Evolutionary conservation across 768 basidiomycete species (phyloP), one percentile per base, ranked within the genome.

Genomic region (Psilocybe cubensis): DNA sequence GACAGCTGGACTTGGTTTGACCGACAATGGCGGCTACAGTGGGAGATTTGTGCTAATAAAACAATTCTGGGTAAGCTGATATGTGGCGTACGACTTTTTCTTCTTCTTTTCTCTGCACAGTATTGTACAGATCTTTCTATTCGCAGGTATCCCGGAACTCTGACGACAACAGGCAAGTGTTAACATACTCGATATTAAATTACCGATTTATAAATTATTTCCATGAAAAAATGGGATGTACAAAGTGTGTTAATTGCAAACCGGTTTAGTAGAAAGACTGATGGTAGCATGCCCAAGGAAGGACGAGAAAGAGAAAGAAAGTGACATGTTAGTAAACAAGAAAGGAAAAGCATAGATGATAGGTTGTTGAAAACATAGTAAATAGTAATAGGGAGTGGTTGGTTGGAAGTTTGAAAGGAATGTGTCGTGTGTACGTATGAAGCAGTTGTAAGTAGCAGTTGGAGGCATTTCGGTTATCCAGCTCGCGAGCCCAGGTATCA

Each of bases 301-400:
- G 9, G 29, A 42, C 27, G 20, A 50, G 20, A 48, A 48, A 31
- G n/a, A 57, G 45, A 49, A 57, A 41, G 18, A 53, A 45, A 23
- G 41, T 43, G 52, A 18, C 43, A 45, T n/a, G 42, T 38, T 43
- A 46, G 38, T 28, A 33, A 55, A 55, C 18, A 23, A 52, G 20
- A 27, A 59, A 42, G 48, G 46, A 50, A 29, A 38, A 60, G 59
- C 59, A 63, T 60, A 59, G 56, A 57, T 60, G 56, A 58, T 58
- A 54, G 56, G 51, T 42, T 57, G 25, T 29, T 31, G 55, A 43
- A 29, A 51, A 44, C 25, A 25, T 20, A n/a, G n/a, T 14, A 54
- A 54, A 56, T 54, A 35, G 40, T 28, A 33, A 48, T 43, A 38
- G 10, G 18, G 23, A n/a, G n/a, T n/a, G n/a, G n/a, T n/a, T n/a